Conservation (phyloP, 2,329 filamentous ascomycete genomes). For the Penicillium sp. region DNA sequence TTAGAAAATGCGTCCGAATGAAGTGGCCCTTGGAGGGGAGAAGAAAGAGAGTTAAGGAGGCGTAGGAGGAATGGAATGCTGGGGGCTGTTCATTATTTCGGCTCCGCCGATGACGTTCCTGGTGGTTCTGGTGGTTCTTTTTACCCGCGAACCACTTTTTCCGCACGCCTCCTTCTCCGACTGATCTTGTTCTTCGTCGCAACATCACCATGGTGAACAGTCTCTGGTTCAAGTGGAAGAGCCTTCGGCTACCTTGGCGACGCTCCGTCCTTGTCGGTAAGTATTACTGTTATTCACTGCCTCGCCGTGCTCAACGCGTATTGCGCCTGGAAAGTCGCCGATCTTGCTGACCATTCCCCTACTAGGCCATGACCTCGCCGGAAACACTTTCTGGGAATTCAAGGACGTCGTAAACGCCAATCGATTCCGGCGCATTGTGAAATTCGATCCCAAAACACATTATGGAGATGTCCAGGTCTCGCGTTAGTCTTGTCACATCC, state of each 20-base stretch:
- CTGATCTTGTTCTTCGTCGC: constrained; percentile 19
- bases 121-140: constrained; percentile 13
- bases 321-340: neutral
- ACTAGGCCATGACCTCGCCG: constrained; percentile 64
- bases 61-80: constrained; percentile 30
- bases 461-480: constrained; percentile 66
- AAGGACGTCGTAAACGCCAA: constrained; percentile 61
- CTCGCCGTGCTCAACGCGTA: neutral
- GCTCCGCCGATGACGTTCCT: constrained; percentile 37
- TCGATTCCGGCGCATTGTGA: constrained; percentile 64
- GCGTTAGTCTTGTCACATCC: constrained; percentile 49
- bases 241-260: constrained; percentile 66
- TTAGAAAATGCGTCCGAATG: neutral
- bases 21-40: neutral
- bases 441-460: constrained; percentile 59
- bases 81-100: constrained; percentile 32
- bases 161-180: constrained; percentile 20
- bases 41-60: constrained; percentile 14
- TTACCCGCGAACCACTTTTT: constrained; percentile 19
- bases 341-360: constrained; percentile 22
- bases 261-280: constrained; percentile 64
- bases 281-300: constrained; percentile 23
- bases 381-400: constrained; percentile 73
- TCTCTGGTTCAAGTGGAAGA: constrained; percentile 69
- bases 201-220: constrained; percentile 49